Base-by-base conservation (phyloP, 371 early-diverging fungal species). In the Syncephalastrum sp. region DNA sequence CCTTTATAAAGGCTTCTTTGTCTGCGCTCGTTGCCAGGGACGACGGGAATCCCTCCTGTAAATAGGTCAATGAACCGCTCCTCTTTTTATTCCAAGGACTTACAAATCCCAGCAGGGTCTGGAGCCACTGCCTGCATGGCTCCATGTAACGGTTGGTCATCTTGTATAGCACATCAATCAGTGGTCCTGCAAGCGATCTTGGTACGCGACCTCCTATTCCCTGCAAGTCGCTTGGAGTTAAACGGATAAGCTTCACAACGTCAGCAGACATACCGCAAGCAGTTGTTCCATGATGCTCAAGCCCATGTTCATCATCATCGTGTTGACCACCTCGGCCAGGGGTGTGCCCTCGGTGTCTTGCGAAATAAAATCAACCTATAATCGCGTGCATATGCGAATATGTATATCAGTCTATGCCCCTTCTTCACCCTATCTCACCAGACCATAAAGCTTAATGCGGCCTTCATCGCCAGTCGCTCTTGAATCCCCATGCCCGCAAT, bases 191-290 rank as follows among this genome's bases (percentile, higher is more conserved):
- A 65, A 87, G 81, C 14, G 89, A 89, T 44, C 91, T 70, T 38
- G 91, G 91, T 12, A 86, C 82, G 50, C 73, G 76, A 33, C 89
- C 91, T 29, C 89, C 91, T 54, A 90, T 79, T 23, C 84, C 88
- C 86, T 83, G 53, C 27, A 53, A 47, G 42, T 47, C 7, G 17
- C 16, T n/a, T 46, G 21, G 12, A 14, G 19, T 47, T 56, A 51
- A 47, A 47, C 14, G 14, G 19, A 47, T 47, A 21, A 3, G 12
- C 0, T 43, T 12, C 38, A 21, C 24, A 15, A 4, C 12, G 23
- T 42, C 41, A 42, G 23, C 15, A 16, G 15, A 51, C 67, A 54
- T 79, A 82, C 85, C 58, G 70, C 46, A 46, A 86, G 57, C 41
- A 86, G 56, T 33, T 78, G 77, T 23, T 79, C 81, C 72, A 82